Evolutionary conservation across 768 basidiomycete genomes (phyloP).

Genomic region (Boletus huronensis): DNA sequence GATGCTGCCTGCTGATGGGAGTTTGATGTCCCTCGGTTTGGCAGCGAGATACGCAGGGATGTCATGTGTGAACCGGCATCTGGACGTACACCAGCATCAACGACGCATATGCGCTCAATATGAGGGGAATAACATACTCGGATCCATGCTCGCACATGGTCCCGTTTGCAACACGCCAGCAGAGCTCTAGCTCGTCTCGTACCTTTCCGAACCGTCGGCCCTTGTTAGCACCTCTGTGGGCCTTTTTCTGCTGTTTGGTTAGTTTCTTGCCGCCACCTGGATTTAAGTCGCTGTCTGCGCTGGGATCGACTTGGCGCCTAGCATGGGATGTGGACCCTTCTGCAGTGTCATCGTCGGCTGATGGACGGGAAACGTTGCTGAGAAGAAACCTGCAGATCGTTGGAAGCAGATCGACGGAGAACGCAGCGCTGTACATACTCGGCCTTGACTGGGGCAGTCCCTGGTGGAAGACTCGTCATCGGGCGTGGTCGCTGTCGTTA

Average conservation of each 20-base stretch:
- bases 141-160: conserved; percentile 66
- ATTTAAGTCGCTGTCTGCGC: conserved; percentile 30
- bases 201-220: conserved; percentile 74
- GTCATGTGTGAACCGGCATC: conserved; percentile 82
- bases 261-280: conserved; percentile 37
- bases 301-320: conserved; percentile 23
- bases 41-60: conserved; percentile 67
- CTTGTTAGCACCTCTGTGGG: conserved; percentile 79
- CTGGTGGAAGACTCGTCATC: conserved; percentile 28
- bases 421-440: conserved; percentile 36
- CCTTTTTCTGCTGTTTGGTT: conserved; percentile 68
- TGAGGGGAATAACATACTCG: conserved; percentile 39
- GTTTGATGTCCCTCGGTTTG: conserved; percentile 71
- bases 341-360: conserved; percentile 57
- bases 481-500: not conserved
- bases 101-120: not conserved
- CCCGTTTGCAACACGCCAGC: conserved; percentile 74
- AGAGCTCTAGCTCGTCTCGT: conserved; percentile 77
- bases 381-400: conserved; percentile 41
- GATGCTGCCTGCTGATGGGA: conserved; percentile 46
- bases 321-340: conserved; percentile 51
- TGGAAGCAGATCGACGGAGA: not conserved
- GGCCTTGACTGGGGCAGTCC: conserved; percentile 52
- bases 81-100: conserved; percentile 22
- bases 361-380: conserved; percentile 20